Percentiles rank a stretch among this genome's conserved stretches.
Evolutionary conservation across 2,329 filamentous ascomycete genomes (phyloP).

Genomic region (Cercospora janseana): DNA sequence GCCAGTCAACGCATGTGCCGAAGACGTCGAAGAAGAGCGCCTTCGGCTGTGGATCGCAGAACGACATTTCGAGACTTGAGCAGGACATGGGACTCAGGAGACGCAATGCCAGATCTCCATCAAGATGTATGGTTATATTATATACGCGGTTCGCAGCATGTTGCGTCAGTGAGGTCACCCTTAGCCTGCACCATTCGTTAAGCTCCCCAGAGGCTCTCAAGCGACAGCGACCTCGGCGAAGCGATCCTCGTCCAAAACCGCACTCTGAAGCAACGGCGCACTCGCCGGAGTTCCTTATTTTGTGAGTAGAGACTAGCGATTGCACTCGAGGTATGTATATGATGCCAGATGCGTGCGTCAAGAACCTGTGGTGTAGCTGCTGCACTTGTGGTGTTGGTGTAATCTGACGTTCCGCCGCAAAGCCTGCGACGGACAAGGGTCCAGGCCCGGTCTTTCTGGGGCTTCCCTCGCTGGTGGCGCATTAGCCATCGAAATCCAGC

Average conservation of each 20-base stretch:
- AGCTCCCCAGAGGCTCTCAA: conserved; percentile 1
- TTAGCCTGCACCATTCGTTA: conserved; percentile 6
- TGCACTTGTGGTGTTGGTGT: neutral
- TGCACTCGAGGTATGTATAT: neutral
- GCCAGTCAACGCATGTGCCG: conserved; percentile 79
- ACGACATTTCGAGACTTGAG: neutral
- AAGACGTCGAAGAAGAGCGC: conserved; percentile 74
- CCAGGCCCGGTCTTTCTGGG: neutral
- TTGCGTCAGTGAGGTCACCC: conserved; percentile 8
- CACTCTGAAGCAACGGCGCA: too few species aligned
- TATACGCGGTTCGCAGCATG: neutral
- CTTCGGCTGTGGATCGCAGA: conserved; percentile 42
- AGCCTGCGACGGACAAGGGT: neutral
- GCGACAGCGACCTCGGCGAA: conserved; percentile 11
- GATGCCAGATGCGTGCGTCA: neutral
- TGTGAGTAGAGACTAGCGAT: neutral
- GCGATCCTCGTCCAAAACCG: neutral
- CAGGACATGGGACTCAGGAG: conserved; percentile 1
- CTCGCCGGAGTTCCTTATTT: too few species aligned
- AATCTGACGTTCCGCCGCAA: neutral
- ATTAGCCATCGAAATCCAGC: too few species aligned
- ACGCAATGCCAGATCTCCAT: too few species aligned
- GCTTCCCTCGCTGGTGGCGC: too few species aligned
- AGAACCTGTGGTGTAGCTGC: neutral
- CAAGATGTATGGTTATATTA: too few species aligned